Evolutionary conservation across 345 rosid genomes (phyloP), one percentile per base, ranked within the genome.

Genomic region (Citropsis articulata): DNA sequence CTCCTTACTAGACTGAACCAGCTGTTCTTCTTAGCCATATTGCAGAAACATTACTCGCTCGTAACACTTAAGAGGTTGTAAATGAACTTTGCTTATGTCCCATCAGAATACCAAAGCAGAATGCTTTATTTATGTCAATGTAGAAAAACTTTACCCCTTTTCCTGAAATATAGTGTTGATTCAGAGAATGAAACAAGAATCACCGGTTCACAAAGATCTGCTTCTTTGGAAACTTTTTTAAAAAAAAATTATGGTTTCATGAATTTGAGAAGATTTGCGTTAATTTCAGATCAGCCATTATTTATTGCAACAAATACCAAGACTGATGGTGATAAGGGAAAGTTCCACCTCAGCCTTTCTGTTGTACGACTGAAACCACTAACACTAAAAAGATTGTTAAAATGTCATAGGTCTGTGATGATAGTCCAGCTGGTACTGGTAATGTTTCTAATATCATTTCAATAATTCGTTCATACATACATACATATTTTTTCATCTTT

Each of bases 1-100:
- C 89, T 88, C 84, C 86, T 95, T 77, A 93, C 73, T n/a, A 87
- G 70, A 84, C 78, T 86, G 85, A 95, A 82, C 93, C 94, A 90
- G 72, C 92, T 85, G 75, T 85, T 91, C 88, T 88, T 91, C 92
- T 89, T 91, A 35, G 87, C 88, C 95, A 91, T 53, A 5, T 92
- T 76, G 78, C 76, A 83, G 71, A 81, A 85, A 82, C 77, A 87
- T 71, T 77, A 83, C 81, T 84, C 45, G 73, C 73, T 42, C 81
- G 74, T 12, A 24, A 66, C 45, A 22, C 38, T 42, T 36, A 18
- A 30, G 31, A 59, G 31, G 72, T 18, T 55, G 57, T 30, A 42
- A 70, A 60, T 60, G 69, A 69, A 28, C 33, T 19, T 13, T 13
- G 50, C 50, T 45, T 45, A 45, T 45, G 50, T 53, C 69, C 40